Evolutionary conservation across 768 basidiomycete genomes (phyloP).

Genomic region (Paxillus ammoniavirescens): DNA sequence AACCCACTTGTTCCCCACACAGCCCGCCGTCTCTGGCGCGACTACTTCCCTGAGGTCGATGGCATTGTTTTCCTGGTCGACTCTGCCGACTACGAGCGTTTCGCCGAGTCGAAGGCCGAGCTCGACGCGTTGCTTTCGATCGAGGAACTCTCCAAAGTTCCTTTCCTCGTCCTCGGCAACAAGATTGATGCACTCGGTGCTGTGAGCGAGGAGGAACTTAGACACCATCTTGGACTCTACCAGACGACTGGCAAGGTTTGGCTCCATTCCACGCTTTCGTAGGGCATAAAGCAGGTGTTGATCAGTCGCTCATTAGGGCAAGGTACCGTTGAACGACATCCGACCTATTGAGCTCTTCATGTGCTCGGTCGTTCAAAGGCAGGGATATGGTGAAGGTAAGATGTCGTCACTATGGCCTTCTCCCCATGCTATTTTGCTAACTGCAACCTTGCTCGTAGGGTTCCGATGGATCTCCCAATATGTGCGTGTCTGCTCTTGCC

Average conservation of each 20-base stretch:
- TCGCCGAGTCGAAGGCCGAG: conserved; percentile 95
- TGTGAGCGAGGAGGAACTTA: conserved; percentile 95
- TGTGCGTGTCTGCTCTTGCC: conserved; percentile 45
- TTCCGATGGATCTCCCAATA: conserved; percentile 99
- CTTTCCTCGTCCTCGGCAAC: conserved; percentile 98
- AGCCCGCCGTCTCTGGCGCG: conserved; percentile 98
- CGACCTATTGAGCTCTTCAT: conserved; percentile 99
- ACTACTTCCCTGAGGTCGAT: conserved; percentile 99
- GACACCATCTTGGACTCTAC: conserved; percentile 92
- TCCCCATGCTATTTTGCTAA: conserved; percentile 8
- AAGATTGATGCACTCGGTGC: conserved; percentile 99
- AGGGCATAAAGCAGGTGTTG: neutral
- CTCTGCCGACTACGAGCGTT: conserved; percentile 94
- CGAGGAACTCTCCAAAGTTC: conserved; percentile 92
- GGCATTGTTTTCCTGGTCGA: conserved; percentile 99
- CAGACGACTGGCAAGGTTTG: conserved; percentile 99
- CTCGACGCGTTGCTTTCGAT: conserved; percentile 94
- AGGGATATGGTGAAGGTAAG: conserved; percentile 95
- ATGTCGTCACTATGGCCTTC: neutral
- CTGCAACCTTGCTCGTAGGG: conserved; percentile 38
- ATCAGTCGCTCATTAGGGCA: conserved; percentile 59
- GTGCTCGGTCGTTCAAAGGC: conserved; percentile 99
- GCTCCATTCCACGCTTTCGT: neutral
- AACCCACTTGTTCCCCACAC: neutral
- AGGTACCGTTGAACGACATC: conserved; percentile 94